Conservation (phyloP, 1,284 basidiomycete genomes). For the Tilletia caries region DNA sequence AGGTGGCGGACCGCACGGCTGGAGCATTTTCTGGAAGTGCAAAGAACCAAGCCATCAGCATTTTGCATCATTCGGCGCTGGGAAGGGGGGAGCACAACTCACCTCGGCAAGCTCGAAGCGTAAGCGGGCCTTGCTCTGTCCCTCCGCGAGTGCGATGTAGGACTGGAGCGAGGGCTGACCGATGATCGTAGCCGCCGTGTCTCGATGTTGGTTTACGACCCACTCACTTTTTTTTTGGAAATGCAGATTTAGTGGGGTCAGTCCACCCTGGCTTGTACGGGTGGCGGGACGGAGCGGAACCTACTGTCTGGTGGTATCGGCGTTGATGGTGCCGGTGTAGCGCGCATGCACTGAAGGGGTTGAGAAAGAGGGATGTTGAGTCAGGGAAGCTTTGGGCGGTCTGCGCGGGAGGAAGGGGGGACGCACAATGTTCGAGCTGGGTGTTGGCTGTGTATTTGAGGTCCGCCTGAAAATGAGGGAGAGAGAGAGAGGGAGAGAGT, state of each 20-base stretch:
- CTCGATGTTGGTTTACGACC: constrained; percentile 93
- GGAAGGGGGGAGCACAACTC: constrained; percentile 41
- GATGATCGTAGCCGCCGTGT: constrained; percentile 85
- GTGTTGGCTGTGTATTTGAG: constrained; percentile 89
- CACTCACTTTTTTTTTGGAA: constrained; percentile 69
- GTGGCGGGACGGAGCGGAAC: constrained; percentile 23
- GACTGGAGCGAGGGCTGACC: constrained; percentile 82
- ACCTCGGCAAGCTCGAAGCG: constrained; percentile 96
- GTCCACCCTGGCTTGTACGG: no score
- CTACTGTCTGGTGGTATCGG: constrained; percentile 50
- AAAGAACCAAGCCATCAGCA: neutral
- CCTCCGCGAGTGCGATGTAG: constrained; percentile 87
- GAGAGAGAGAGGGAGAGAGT: no score
- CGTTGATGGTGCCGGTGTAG: constrained; percentile 75
- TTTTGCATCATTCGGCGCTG: neutral
- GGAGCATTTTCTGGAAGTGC: constrained; percentile 80
- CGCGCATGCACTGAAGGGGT: constrained; percentile 69
- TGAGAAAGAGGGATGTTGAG: neutral
- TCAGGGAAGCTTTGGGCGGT: neutral
- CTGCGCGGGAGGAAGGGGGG: neutral
- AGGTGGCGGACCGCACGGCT: constrained; percentile 95
- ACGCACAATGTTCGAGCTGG: constrained; percentile 71
- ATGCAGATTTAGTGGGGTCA: neutral
- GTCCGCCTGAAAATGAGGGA: constrained; percentile 67
- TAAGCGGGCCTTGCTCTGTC: constrained; percentile 80